These are phyloP conservation scores for Ogataea zsoltii DNA, from an alignment of 805 yeast species.

Conservation along the genomic window DNA sequence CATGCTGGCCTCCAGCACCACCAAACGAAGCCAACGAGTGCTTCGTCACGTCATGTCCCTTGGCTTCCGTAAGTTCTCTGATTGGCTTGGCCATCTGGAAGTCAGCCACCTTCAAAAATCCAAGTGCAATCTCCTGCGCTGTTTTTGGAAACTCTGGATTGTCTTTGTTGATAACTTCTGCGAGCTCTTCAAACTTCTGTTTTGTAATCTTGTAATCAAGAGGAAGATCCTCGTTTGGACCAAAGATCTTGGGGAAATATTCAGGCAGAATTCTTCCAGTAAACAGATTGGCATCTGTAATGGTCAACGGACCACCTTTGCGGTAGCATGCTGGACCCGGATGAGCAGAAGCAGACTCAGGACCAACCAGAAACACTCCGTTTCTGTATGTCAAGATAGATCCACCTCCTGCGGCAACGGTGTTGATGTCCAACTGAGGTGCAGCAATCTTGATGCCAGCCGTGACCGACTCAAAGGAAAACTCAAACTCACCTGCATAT, in stretches of 20 bases:
- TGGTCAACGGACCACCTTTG: constrained; percentile 80
- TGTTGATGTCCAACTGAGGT: constrained; percentile 36
- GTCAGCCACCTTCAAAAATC: constrained; percentile 77
- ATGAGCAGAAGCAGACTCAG: constrained; percentile 80
- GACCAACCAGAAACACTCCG: constrained; percentile 76
- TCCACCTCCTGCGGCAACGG: constrained; percentile 50
- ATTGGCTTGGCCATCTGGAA: constrained; percentile 85
- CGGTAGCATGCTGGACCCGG: constrained; percentile 88
- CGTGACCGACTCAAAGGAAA: constrained; percentile 33
- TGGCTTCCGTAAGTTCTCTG: constrained; percentile 75
- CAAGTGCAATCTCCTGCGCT: constrained; percentile 69
- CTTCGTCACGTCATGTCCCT: constrained; percentile 61
- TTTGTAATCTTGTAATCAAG: constrained; percentile 57
- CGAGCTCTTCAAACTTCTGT: constrained; percentile 51
- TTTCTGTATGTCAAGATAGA: constrained; percentile 63
- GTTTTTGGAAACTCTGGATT: constrained; percentile 40
- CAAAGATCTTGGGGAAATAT: constrained; percentile 76
- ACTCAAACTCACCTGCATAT: constrained; percentile 32
- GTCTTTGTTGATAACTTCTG: constrained; percentile 50
- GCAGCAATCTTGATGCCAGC: constrained; percentile 38
- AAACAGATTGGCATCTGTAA: constrained; percentile 78
- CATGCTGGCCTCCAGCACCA: constrained; percentile 90
- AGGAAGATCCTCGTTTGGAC: constrained; percentile 70
- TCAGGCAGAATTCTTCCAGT: constrained; percentile 70
- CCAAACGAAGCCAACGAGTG: constrained; percentile 79